Base-by-base conservation (phyloP, 2,329 filamentous ascomycete genomes). In the Juglanconis sp. region DNA sequence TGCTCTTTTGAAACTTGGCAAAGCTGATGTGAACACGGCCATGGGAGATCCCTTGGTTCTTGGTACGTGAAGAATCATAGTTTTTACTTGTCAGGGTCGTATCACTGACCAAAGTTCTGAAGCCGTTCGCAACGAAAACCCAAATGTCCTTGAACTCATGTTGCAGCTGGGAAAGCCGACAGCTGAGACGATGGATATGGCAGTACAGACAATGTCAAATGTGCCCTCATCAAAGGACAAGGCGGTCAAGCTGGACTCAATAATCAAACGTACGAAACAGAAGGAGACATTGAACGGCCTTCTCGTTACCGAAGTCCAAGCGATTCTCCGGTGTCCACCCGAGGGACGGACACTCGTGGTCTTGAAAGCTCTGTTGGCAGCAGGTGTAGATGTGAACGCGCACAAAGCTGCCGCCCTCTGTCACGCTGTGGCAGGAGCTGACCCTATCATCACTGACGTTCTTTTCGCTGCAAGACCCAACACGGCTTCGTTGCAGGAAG, bases 301-400 rank as follows among this genome's bases (percentile, higher is more conserved):
- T 2, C 74, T 87, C 1, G 73, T 80, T 10, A 76, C 78, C 15
- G 84, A 87, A 65, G 79, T 85, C 4, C 75, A 80, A 48, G 73
- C 72, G 1, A 66, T 81, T 3, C 68, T 81, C 9, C 71, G 76
- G 57, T 71, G 72, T 3, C 72, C 70, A 0, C 68, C 70, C 0
- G 68, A 73, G 1, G 68, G 75, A 10, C 75, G 77, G 4, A 75
- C 75, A 1, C 68, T 81, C 5, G 72, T 77, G 2, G 76, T 79
- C 1, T 60, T 85, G 38, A 75, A 77, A 57, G 70, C 75, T 1
- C 74, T 87, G 0, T 67, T 87, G 1, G 73, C 76, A 1, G 74
- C 77, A 1, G 81, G 82, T 1, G 84, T 83, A 2, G 79, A 85
- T 51, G 73, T 84, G n/a, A 85, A 86, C 63, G 73, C 76, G 1